These are phyloP conservation scores for Discostella pseudostelligera DNA, from an alignment of 108 stramenopile genomes.

Conservation along the genomic window DNA sequence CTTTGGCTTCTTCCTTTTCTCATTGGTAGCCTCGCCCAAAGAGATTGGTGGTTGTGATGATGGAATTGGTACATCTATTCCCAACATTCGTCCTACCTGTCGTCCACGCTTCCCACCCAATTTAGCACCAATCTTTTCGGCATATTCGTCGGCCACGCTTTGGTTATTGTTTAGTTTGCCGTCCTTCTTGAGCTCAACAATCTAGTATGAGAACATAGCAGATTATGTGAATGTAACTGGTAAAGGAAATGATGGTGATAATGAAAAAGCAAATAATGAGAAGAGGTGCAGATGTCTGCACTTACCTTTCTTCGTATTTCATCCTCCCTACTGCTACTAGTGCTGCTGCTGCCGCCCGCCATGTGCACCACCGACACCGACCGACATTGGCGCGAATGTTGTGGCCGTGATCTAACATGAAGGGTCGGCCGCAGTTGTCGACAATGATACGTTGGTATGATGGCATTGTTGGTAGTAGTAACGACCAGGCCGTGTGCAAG, in stretches of 20 bases:
- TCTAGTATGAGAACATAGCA: slow-evolving; percentile 17
- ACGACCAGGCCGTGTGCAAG: too few relatives aligned
- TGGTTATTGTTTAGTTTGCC: slow-evolving; percentile 30
- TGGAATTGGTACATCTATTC: slow-evolving; percentile 5
- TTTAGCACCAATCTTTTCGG: slow-evolving; percentile 34
- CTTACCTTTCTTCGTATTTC: slow-evolving; percentile 65
- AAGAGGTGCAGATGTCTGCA: not conserved
- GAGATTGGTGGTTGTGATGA: not conserved
- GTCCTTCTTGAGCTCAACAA: slow-evolving; percentile 56
- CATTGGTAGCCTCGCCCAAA: too few relatives aligned
- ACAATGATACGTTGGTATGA: too few relatives aligned
- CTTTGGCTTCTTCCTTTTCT: slow-evolving; percentile 10
- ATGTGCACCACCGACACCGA: not conserved
- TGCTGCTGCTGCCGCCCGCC: slow-evolving; percentile 10
- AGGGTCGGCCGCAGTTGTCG: too few relatives aligned
- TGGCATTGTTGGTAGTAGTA: too few relatives aligned
- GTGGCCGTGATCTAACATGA: too few relatives aligned
- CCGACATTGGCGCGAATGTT: not conserved
- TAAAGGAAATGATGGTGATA: not conserved
- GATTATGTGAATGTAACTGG: too few relatives aligned
- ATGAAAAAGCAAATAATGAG: not conserved
- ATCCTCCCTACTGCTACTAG: slow-evolving; percentile 39
- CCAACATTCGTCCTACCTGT: slow-evolving; percentile 18
- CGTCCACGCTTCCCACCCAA: slow-evolving; percentile 24
- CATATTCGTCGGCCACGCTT: slow-evolving; percentile 30